Percentiles rank a stretch among this genome's conserved stretches.
phyloP scores from a whole-genome alignment of 345 rosid species.

The Rubroshorea leprosula region DNA sequence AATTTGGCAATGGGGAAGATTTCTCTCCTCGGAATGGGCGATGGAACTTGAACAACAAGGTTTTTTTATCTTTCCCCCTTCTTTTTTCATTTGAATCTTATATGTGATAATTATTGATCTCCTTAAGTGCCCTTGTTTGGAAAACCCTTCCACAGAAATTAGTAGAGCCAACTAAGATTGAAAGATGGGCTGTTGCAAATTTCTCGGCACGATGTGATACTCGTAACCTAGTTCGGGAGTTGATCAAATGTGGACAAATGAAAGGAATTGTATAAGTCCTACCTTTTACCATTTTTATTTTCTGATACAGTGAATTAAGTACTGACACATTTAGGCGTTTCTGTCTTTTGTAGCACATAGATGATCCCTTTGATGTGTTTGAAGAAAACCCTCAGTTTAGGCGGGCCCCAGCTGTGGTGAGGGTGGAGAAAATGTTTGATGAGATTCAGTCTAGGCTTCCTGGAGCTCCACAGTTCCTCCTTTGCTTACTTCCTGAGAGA shows the following conservation, averaged over 20 bases:
- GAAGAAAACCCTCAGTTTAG: slow-evolving; percentile 48
- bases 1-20: slow-evolving; percentile 79
- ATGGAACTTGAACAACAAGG: slow-evolving; percentile 94
- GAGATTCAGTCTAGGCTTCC: slow-evolving; percentile 55
- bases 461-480: slow-evolving; percentile 64
- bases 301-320: neutral
- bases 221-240: slow-evolving; percentile 40
- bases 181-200: slow-evolving; percentile 81
- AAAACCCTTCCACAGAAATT: slow-evolving; percentile 47
- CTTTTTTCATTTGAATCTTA: neutral
- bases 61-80: slow-evolving; percentile 11
- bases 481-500: slow-evolving; percentile 77
- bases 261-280: slow-evolving; percentile 86
- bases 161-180: slow-evolving; percentile 62
- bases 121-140: neutral
- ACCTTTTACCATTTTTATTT: neutral
- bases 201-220: slow-evolving; percentile 80
- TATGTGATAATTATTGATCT: slow-evolving; percentile 1
- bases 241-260: slow-evolving; percentile 61
- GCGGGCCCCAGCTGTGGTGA: slow-evolving; percentile 46
- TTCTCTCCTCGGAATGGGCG: slow-evolving; percentile 72
- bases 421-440: slow-evolving; percentile 88
- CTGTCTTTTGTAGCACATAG: slow-evolving; percentile 31
- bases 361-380: slow-evolving; percentile 44
- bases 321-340: neutral